Conservation (phyloP, 2,329 filamentous ascomycete genomes). For the Lasiodiplodia sp. region DNA sequence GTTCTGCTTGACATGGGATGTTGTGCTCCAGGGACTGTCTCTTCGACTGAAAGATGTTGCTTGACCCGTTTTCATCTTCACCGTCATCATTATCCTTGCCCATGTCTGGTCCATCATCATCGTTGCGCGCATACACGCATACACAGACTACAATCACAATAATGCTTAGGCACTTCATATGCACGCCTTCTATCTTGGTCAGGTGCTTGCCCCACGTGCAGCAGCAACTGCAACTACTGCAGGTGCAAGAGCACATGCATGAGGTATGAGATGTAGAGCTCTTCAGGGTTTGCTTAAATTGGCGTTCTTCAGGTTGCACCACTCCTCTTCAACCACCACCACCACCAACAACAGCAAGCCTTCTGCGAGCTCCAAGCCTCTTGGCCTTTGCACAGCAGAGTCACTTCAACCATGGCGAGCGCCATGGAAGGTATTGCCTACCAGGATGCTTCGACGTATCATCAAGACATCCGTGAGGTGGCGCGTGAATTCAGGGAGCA, state of each 20-base stretch:
- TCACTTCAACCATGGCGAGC: not conserved
- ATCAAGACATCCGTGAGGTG: slow-evolving; percentile 25
- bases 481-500: slow-evolving; percentile 4
- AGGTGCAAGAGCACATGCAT: not conserved
- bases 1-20: slow-evolving; percentile 18
- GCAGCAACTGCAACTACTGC: not conserved
- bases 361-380: not conserved
- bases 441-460: slow-evolving; percentile 28
- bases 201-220: not conserved
- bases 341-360: not conserved
- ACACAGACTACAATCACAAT: not conserved
- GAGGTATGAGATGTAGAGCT: not conserved
- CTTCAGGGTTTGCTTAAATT: not conserved
- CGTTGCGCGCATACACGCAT: not conserved
- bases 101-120: not conserved
- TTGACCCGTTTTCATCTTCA: not conserved
- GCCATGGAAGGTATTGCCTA: slow-evolving; percentile 27
- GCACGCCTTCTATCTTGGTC: not conserved
- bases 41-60: slow-evolving; percentile 11
- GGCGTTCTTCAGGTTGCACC: not conserved
- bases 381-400: not conserved
- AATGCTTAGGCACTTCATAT: not conserved
- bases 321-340: not conserved
- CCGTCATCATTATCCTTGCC: slow-evolving; percentile 1
- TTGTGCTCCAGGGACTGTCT: slow-evolving; percentile 25